Base-by-base conservation (phyloP, 805 yeast species). In the Metschnikowia borealis region DNA sequence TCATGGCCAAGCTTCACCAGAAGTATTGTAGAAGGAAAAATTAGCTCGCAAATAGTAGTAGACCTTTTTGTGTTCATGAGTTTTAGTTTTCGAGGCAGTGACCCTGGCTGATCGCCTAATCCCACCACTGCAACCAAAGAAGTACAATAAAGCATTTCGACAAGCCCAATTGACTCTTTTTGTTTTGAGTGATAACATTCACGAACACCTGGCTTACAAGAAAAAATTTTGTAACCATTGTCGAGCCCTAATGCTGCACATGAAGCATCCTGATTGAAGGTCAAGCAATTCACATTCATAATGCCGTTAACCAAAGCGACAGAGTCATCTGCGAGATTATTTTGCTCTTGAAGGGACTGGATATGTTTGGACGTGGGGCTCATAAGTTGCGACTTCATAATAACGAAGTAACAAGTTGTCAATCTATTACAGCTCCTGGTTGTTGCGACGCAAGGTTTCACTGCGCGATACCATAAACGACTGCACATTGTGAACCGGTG, bases 101-200 rank as follows among this genome's bases (percentile, higher is more conserved):
- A 75, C 6, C 77, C 77, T 5, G 87, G 83, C 54, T 80, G 85
- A 49, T 84, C 88, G 2, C 91, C 92, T 46, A 81, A 70, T 6
- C 90, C 92, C 2, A 89, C 96, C 6, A 89, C 71, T 0, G 96
- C 97, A 21, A 94, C 80, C 36, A 92, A 74, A 5, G 96, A 86
- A 0, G 98, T 89, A 39, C 90, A 78, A 62, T 90, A 92, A 23
- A 92, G 78, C 97, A 94, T 91, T 63, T 90, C 96, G 10, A 89
- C 83, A 1, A 87, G 77, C 1, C 85, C 84, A 11, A 84, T 79
- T 1, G 87, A 80, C 43, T 83, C 84, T 47, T 66, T 66, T 47
- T 62, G 64, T 35, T 62, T 60, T 39, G 62, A 60, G 50, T 66
- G 70, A 50, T 59, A 70, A 53, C 74, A 67, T 44, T 67, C 65